Percentiles rank a stretch among this genome's conserved stretches.
These are phyloP conservation scores for Pichia gijzeniarum DNA, from an alignment of 805 yeast species.

Conservation along the genomic window DNA sequence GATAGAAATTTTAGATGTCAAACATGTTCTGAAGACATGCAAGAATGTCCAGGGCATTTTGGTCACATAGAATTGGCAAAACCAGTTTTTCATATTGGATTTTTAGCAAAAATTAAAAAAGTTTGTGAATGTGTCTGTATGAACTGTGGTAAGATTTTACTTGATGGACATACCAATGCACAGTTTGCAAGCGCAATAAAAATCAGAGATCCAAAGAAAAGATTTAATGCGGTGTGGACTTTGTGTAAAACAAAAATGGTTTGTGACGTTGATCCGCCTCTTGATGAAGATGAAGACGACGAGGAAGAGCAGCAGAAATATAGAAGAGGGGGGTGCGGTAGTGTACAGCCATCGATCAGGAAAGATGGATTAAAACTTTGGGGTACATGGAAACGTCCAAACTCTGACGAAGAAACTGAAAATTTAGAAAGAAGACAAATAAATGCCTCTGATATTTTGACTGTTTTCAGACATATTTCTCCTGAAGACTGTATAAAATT, in stretches of 20 bases:
- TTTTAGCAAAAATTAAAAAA: constrained; percentile 87
- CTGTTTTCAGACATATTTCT: constrained; percentile 86
- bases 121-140: constrained; percentile 95
- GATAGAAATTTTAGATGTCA: constrained; percentile 97
- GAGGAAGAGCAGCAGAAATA: constrained; percentile 28
- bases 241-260: constrained; percentile 87
- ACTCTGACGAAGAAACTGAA: constrained; percentile 68
- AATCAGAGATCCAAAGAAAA: constrained; percentile 88
- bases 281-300: constrained; percentile 43
- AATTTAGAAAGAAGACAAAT: constrained; percentile 90
- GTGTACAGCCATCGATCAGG: constrained; percentile 90
- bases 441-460: constrained; percentile 82
- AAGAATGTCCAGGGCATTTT: constrained; percentile 98
- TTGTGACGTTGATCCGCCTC: constrained; percentile 87
- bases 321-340: constrained; percentile 95
- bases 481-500: constrained; percentile 72
- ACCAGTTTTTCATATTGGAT: constrained; percentile 97
- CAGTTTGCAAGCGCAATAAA: constrained; percentile 82
- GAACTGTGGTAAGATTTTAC: constrained; percentile 93
- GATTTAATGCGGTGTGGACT: constrained; percentile 96
- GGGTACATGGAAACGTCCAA: constrained; percentile 96
- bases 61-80: constrained; percentile 98
- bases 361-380: constrained; percentile 92
- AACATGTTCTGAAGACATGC: constrained; percentile 99
- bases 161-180: constrained; percentile 72